Percentiles rank a stretch among this genome's conserved stretches.
Conservation (phyloP, 148 eudicot genomes). For the Mesembryanthemum crystallinum region DNA sequence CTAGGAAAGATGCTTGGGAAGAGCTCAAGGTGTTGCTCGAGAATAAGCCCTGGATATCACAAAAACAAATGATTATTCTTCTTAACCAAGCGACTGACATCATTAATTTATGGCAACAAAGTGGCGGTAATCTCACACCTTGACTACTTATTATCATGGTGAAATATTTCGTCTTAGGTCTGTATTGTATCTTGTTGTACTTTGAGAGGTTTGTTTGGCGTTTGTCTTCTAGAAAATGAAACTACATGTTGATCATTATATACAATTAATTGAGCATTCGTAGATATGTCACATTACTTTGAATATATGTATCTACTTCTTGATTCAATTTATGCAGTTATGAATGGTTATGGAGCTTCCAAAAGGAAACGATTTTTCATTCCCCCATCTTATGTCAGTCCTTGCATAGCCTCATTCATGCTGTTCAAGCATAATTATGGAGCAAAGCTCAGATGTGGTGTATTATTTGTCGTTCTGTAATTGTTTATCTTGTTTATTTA, state of each 20-base stretch:
- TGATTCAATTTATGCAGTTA: background rate
- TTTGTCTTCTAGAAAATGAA: background rate
- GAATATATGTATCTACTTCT: constrained; percentile 11
- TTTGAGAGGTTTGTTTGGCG: constrained; percentile 4
- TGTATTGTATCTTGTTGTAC: constrained; percentile 15
- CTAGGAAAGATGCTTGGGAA: constrained; percentile 98
- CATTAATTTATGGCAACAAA: constrained; percentile 96
- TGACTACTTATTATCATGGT: constrained; percentile 17
- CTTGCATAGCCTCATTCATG: background rate
- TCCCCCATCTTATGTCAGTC: background rate
- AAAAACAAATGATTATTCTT: constrained; percentile 73
- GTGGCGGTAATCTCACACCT: constrained; percentile 54
- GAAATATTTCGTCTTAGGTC: background rate
- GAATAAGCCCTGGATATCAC: constrained; percentile 91
- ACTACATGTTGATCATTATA: constrained; percentile 5
- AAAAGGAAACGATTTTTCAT: background rate
- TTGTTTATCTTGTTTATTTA: background rate
- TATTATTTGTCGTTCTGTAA: background rate
- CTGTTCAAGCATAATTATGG: background rate
- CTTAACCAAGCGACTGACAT: constrained; percentile 94
- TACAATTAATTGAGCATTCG: constrained; percentile 7
- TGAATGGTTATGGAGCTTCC: background rate
- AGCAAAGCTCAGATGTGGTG: background rate
- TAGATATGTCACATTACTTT: constrained; percentile 6
- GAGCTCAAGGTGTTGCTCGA: constrained; percentile 84